phyloP scores from a whole-genome alignment of 2,329 filamentous ascomycete genomes.

The Dothideomycetes sp. region DNA sequence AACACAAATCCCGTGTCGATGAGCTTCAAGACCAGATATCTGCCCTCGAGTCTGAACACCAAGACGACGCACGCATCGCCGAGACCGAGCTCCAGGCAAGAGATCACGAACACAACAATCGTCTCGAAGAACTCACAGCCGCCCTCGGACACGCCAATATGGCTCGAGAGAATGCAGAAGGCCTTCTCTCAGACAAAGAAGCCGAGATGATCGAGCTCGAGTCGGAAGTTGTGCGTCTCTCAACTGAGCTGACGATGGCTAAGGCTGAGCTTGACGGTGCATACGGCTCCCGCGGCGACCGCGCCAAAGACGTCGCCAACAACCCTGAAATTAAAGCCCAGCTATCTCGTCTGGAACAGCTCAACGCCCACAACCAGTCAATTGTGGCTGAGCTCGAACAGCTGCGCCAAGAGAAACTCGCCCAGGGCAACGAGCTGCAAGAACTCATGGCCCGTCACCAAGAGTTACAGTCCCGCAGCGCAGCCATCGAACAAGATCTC shows the following conservation, averaged over 20 bases:
- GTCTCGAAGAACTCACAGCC: slow-evolving; percentile 8
- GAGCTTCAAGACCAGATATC: slow-evolving; percentile 14
- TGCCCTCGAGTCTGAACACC: slow-evolving; percentile 19
- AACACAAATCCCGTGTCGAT: slow-evolving; percentile 20
- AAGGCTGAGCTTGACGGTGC: slow-evolving; percentile 87
- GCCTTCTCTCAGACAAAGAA: slow-evolving; percentile 14
- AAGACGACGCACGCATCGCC: slow-evolving; percentile 24
- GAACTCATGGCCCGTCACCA: slow-evolving; percentile 3
- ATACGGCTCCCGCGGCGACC: slow-evolving; percentile 66
- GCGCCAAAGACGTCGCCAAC: slow-evolving; percentile 53
- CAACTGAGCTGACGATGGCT: slow-evolving; percentile 78
- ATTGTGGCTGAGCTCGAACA: slow-evolving; percentile 32
- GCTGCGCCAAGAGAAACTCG: slow-evolving; percentile 25
- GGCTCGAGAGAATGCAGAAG: slow-evolving; percentile 15
- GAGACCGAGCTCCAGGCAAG: slow-evolving; percentile 25
- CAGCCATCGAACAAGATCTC: slow-evolving; percentile 18
- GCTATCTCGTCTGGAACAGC: slow-evolving; percentile 41
- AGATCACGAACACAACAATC: slow-evolving; percentile 18
- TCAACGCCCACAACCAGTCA: not conserved
- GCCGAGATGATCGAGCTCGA: slow-evolving; percentile 36
- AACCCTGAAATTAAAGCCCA: slow-evolving; percentile 48
- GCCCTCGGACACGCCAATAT: slow-evolving; percentile 11
- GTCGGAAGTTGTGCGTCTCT: slow-evolving; percentile 52
- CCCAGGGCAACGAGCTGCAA: slow-evolving; percentile 22
- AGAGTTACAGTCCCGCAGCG: not conserved